These are phyloP conservation scores for Argentina anserina DNA, from an alignment of 306 rosid species.

Conservation along the genomic window DNA sequence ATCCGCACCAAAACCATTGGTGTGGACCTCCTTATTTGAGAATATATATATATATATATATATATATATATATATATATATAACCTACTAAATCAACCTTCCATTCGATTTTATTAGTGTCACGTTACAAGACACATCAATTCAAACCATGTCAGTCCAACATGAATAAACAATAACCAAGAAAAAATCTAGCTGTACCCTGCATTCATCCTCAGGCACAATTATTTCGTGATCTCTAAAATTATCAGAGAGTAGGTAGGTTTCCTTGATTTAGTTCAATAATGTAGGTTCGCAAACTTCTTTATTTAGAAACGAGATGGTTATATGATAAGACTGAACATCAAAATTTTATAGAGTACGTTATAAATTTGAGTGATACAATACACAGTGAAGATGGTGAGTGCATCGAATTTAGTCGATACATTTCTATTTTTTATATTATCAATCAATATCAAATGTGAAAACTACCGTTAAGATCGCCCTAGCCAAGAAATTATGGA, in stretches of 20 bases:
- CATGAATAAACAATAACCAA: not conserved
- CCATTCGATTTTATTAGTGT: not conserved
- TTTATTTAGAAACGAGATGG: not conserved
- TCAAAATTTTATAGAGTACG: too few relatives aligned
- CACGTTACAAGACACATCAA: not conserved
- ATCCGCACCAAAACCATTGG: too few relatives aligned
- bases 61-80: not conserved
- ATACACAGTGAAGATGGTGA: too few relatives aligned
- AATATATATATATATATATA: not conserved
- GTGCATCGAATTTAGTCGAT: too few relatives aligned
- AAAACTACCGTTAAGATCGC: too few relatives aligned
- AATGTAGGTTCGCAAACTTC: not conserved
- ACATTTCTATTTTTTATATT: too few relatives aligned
- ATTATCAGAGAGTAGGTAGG: not conserved
- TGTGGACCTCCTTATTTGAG: too few relatives aligned
- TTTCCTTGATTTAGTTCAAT: not conserved
- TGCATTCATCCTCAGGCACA: not conserved
- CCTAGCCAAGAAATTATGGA: too few relatives aligned
- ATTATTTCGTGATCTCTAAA: not conserved
- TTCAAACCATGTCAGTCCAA: not conserved
- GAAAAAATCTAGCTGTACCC: conserved; percentile 2
- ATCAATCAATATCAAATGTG: too few relatives aligned
- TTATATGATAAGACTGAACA: too few relatives aligned
- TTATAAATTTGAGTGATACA: too few relatives aligned
- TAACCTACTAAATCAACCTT: not conserved